Conservation (phyloP, 768 basidiomycete species). For the Dendrothele bispora region DNA sequence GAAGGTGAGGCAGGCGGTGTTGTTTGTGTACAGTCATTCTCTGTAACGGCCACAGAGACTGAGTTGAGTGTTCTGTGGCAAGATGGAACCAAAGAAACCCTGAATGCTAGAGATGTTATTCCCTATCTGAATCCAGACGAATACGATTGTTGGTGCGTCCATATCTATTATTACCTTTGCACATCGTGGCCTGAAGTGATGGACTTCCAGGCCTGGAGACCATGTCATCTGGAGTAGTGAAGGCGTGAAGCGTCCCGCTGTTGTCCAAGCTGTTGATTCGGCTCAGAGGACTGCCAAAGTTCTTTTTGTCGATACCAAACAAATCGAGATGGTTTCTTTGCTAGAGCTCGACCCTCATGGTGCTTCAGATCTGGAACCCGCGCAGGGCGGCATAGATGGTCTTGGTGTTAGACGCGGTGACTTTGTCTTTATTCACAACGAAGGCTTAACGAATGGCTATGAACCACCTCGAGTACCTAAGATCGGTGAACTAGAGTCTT, state of each 20-base stretch:
- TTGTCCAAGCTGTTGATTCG: conserved; percentile 80
- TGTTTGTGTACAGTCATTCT: conserved; percentile 55
- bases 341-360: conserved; percentile 91
- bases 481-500: conserved; percentile 82
- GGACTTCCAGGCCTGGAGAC: conserved; percentile 76
- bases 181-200: conserved; percentile 8
- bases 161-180: not conserved
- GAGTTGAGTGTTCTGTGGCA: conserved; percentile 82
- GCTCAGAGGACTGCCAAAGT: conserved; percentile 69
- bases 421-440: conserved; percentile 76
- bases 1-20: conserved; percentile 42
- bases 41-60: conserved; percentile 74
- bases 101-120: conserved; percentile 65
- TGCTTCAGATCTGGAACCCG: conserved; percentile 47
- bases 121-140: conserved; percentile 89
- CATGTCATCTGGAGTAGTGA: conserved; percentile 84
- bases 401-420: conserved; percentile 85
- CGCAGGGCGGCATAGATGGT: conserved; percentile 49
- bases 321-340: conserved; percentile 69
- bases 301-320: conserved; percentile 52
- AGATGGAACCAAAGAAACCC: conserved; percentile 67
- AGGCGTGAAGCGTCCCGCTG: conserved; percentile 59
- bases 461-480: conserved; percentile 69
- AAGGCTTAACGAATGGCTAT: conserved; percentile 72
- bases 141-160: conserved; percentile 81